A percentile compares a stretch with the other conserved stretches of the same genome.
phyloP scores from a whole-genome alignment of 192 early-diverging fungal genomes.

The Gryganskiella cystojenkinii region DNA sequence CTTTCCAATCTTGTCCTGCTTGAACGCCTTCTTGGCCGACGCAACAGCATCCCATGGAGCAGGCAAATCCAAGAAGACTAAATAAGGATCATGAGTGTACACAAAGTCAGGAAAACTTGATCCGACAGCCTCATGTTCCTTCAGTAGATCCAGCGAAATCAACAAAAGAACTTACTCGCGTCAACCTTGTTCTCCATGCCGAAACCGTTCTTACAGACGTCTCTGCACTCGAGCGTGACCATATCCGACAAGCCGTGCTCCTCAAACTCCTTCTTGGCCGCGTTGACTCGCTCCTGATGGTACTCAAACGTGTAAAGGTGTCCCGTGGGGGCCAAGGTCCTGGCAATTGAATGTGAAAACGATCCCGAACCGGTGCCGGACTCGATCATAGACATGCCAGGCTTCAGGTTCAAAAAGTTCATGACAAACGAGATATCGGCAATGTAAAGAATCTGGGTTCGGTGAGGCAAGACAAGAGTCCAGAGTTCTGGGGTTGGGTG shows the following conservation, averaged over 20 bases:
- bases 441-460: slow-evolving; percentile 96
- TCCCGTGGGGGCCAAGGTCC: slow-evolving; percentile 88
- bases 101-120: too few relatives aligned
- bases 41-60: slow-evolving; percentile 95
- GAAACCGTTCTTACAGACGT: slow-evolving; percentile 93
- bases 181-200: slow-evolving; percentile 75
- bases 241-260: slow-evolving; percentile 77
- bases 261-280: slow-evolving; percentile 79
- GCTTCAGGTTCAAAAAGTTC: slow-evolving; percentile 82
- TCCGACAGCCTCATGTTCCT: too few relatives aligned
- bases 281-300: slow-evolving; percentile 80
- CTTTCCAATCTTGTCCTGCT: slow-evolving; percentile 80
- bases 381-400: slow-evolving; percentile 89
- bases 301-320: slow-evolving; percentile 96
- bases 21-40: slow-evolving; percentile 87
- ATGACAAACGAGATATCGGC: slow-evolving; percentile 95
- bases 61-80: slow-evolving; percentile 95
- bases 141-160: too few relatives aligned
- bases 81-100: neutral
- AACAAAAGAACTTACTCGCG: slow-evolving; percentile 74
- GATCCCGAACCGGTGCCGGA: slow-evolving; percentile 96
- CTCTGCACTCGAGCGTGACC: slow-evolving; percentile 80
- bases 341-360: slow-evolving; percentile 94
- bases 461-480: slow-evolving; percentile 91
- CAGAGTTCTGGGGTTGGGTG: slow-evolving; percentile 96